These are phyloP conservation scores for Bimuria novae-zelandiae DNA, from an alignment of 2,329 filamentous ascomycete species.

Conservation along the genomic window DNA sequence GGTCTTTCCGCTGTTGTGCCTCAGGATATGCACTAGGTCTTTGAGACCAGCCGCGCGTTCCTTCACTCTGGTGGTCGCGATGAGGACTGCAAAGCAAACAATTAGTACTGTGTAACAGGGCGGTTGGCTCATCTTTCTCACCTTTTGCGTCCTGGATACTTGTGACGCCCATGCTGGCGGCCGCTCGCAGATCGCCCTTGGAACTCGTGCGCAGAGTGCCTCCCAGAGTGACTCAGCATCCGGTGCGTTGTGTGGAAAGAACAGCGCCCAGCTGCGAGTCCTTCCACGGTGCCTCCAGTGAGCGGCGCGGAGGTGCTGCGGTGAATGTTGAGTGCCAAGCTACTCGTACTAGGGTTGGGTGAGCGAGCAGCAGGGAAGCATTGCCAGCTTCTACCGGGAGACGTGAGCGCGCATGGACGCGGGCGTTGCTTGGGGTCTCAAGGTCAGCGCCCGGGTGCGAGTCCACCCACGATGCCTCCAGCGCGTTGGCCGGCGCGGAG, in stretches of 20 bases:
- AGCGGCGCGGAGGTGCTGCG: conserved; percentile 21
- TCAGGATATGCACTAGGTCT: conserved; percentile 61
- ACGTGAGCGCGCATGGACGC: neutral
- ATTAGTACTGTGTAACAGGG: conserved; percentile 16
- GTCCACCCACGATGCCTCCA: too few species aligned
- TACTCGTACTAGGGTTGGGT: conserved; percentile 12
- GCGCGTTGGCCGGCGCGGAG: conserved; percentile 14
- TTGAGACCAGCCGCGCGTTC: conserved; percentile 58
- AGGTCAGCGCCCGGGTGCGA: too few species aligned
- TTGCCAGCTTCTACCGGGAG: neutral
- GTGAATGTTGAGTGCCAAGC: conserved; percentile 21
- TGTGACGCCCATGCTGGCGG: conserved; percentile 34
- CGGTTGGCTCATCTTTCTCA: conserved; percentile 13
- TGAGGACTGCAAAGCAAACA: conserved; percentile 27
- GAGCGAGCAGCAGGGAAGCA: conserved; percentile 1
- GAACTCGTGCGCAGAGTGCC: too few species aligned
- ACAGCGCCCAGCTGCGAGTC: too few species aligned
- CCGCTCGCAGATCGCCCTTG: too few species aligned
- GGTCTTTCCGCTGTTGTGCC: conserved; percentile 54
- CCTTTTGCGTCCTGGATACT: conserved; percentile 44
- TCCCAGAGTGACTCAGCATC: too few species aligned
- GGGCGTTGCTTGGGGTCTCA: neutral
- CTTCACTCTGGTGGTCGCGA: conserved; percentile 36
- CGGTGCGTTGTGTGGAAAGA: neutral
- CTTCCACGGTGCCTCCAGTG: too few species aligned